Evolutionary conservation across 352 stramenopile species (phyloP).

Genomic region (Pythium pyrilobum): DNA sequence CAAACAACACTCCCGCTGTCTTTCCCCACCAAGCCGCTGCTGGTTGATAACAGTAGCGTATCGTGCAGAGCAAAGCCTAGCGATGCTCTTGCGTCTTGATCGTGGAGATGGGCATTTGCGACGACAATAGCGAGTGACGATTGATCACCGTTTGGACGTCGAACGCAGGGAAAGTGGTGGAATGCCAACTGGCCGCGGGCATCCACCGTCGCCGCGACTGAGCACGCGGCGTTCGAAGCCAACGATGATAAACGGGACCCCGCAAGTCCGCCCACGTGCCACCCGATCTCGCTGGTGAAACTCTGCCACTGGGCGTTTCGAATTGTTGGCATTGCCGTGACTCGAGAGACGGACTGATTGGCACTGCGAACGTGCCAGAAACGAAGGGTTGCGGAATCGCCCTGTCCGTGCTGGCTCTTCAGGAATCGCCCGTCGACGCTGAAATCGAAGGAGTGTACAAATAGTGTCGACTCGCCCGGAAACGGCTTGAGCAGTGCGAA

Average conservation of each 20-base stretch:
- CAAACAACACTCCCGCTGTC: conserved; percentile 43
- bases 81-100: neutral
- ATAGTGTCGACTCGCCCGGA: conserved; percentile 13
- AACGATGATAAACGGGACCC: neutral
- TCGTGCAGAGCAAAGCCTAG: conserved; percentile 59
- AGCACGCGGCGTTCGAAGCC: conserved; percentile 9
- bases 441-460: conserved; percentile 49
- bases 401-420: conserved; percentile 40
- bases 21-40: conserved; percentile 14
- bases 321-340: conserved; percentile 37
- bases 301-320: conserved; percentile 53
- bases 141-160: neutral
- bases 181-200: conserved; percentile 15
- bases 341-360: conserved; percentile 36
- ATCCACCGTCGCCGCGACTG: conserved; percentile 15
- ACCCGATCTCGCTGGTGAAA: conserved; percentile 39
- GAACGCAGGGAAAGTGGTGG: conserved; percentile 12
- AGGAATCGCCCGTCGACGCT: conserved; percentile 54
- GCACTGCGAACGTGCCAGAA: conserved; percentile 57
- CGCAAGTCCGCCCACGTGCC: conserved; percentile 28
- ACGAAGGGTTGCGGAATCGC: conserved; percentile 10
- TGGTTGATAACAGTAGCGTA: conserved; percentile 43
- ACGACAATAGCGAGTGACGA: conserved; percentile 3
- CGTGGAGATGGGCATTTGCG: conserved; percentile 16
- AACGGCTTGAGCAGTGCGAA: conserved; percentile 54